Percentiles rank a stretch among this genome's conserved stretches.
Conservation (phyloP, 495 filamentous ascomycete genomes). For the Talaromyces thailandensis region DNA sequence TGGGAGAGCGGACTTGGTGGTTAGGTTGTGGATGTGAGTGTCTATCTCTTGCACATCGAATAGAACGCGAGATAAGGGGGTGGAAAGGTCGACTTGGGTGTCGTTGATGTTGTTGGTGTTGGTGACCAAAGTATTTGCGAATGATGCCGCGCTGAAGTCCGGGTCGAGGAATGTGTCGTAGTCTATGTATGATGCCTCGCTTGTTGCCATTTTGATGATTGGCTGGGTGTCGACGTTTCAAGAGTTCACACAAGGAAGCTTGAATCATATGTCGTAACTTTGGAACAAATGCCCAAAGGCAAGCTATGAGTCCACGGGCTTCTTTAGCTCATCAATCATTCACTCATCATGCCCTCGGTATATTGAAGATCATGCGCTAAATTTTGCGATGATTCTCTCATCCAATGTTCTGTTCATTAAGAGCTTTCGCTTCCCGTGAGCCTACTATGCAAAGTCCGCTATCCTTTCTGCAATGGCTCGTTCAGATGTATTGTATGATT, state of each 20-base stretch:
- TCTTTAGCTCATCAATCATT: background rate
- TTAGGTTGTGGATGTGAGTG: constrained; percentile 85
- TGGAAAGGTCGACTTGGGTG: constrained; percentile 83
- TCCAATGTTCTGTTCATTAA: background rate
- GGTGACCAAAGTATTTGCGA: constrained; percentile 82
- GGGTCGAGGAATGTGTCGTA: constrained; percentile 88
- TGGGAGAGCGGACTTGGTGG: constrained; percentile 73
- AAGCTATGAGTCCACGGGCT: background rate
- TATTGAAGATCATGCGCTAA: background rate
- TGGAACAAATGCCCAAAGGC: background rate
- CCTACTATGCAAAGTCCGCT: background rate
- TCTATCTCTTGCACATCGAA: constrained; percentile 98
- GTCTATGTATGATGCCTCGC: constrained; percentile 80
- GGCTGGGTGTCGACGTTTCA: background rate
- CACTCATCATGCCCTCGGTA: background rate
- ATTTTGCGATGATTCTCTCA: background rate
- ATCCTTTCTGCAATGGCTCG: background rate
- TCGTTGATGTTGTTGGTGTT: constrained; percentile 88
- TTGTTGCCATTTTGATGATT: constrained; percentile 24
- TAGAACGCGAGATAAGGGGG: constrained; percentile 84
- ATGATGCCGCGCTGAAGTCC: constrained; percentile 65
- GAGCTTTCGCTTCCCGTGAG: background rate
- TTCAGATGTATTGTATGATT: background rate
- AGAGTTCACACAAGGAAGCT: background rate
- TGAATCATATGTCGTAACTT: background rate